Evolutionary conservation across 352 stramenopile species (phyloP), one percentile per base, ranked within the genome.

Genomic region (Phytophthora multivora): DNA sequence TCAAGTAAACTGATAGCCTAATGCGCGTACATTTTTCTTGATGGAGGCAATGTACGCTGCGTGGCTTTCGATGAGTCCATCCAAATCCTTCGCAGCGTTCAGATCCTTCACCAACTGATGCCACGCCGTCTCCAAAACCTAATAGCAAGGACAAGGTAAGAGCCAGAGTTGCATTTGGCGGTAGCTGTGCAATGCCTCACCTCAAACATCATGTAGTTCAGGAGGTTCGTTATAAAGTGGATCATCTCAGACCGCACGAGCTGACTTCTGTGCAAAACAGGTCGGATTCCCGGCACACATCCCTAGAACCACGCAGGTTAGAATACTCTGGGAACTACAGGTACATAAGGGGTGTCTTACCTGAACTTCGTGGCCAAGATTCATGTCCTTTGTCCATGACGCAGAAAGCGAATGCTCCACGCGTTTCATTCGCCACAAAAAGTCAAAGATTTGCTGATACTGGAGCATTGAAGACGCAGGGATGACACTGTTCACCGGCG

Each of bases 131-230:
- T 97, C 90, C 7, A 97, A 69, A 46, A 97, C 97, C 82, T 87
- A 68, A 33, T 0, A 13, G 10, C 8, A 33, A 33, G 1, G 33
- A 23, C 42, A 28, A 25, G n/a, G 38, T n/a, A 51, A 23, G 55
- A 33, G 19, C 16, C 3, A 13, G 28, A 12, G 28, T 13, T 33
- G 28, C 28, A 33, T 33, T 33, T 33, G 7, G 51, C 11, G 23
- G 26, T 16, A 12, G 28, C 1, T 39, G 21, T 30, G 12, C 8
- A 10, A 11, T 13, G 52, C 19, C 45, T 33, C 41, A 89, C 79
- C 86, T 99, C 97, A 75, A 99, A 99, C 96, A 99, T 99, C 67
- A 99, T 93, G 70, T 99, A 99, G 65, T 96, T 98, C 67, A 98
- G 93, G 19, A 99, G 83, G 58, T 99, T 99, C 36, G 91, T 93